Base-by-base conservation (phyloP, 2,329 filamentous ascomycete species). In the Penicillium aurantiogriseum region DNA sequence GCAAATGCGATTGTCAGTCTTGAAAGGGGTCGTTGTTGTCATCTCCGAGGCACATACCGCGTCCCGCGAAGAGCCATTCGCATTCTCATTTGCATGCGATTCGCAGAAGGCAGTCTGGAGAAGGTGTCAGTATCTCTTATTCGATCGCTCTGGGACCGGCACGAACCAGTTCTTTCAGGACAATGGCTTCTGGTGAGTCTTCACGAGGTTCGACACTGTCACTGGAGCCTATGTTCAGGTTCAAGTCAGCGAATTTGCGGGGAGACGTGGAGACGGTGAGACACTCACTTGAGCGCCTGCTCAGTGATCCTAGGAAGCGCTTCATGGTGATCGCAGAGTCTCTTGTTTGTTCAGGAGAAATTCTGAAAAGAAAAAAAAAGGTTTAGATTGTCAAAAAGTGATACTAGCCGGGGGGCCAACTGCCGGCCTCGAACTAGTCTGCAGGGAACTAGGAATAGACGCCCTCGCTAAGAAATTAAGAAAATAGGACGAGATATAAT, bases 71-170 rank as follows among this genome's bases (percentile, higher is more conserved):
- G 83, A 81, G 31, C 62, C 67, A 35, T 45, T 35, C 29, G 17
- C 13, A 35, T 35, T 46, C 11, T 13, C 27, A 31, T 48, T 54
- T 36, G 15, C 13, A 61, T 85, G 86, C 49, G 89, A 88, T 76
- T 93, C 88, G 80, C 91, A 95, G 73, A 96, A 96, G 44, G 85
- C 82, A 80, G 82, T 89, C 90, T 92, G 56, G 38, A 50, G 36
- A 36, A 9, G 51, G 29, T 57, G 57, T 58, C 36, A 56, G 51
- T 56, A 38, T 51, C 9, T n/a, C 21, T 39, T 27, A 11, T 42
- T n/a, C 17, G 49, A 42, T 57, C 31, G 23, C 21, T 51, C 23
- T 11, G 17, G 29, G 15, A 21, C 49, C 36, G 48, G 35, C 13
- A 67, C 75, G 44, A 49, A 79, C 76, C 63, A 79, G 65, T 71